Base-by-base conservation (phyloP, 257 asterid genomes). In the Lycium barbarum region DNA sequence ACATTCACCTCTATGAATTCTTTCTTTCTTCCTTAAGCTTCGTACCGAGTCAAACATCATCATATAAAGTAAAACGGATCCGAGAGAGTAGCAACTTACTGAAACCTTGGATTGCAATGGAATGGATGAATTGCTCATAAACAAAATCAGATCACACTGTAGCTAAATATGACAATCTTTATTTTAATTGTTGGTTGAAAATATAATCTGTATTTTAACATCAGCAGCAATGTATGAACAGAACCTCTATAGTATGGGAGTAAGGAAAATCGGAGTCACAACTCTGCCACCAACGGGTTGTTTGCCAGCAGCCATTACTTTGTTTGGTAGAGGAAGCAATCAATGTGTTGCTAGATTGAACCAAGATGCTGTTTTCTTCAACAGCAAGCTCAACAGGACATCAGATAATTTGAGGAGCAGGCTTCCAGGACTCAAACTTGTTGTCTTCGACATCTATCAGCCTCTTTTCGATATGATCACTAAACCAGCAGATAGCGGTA, bases 251-350 rank as follows among this genome's bases (percentile, higher is more conserved):
- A 82, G 9, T 47, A 84, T 93, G 12, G 98, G 98, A 84, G 98
- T 74, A 47, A 89, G 97, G 70, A 95, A 90, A 87, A 92, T 95
- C 5, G 98, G 97, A 80, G 97, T 93, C 2, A 93, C 98, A 45
- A 87, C 82, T 49, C 90, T 94, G 53, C 98, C 98, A 17, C 98
- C 98, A 68, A 84, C 91, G 0, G 98, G 97, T 57, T 95, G 98
- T 90, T 90, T 93, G 88, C 98, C 98, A 43, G 98, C 96, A 63
- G 92, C 96, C 10, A 93, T 95, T 49, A 95, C 98, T 58, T 70
- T 93, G 72, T 93, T 93, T 40, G 94, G 98, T 10, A 4, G 79
- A 15, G 97, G 98, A 87, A 86, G 88, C 84, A 94, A 95, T 85
- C 86, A 87, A 85, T 94, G 97, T 40, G 95, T 95, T 9, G 86